phyloP scores from a whole-genome alignment of 148 eudicot species.

The Silene uniflora region DNA sequence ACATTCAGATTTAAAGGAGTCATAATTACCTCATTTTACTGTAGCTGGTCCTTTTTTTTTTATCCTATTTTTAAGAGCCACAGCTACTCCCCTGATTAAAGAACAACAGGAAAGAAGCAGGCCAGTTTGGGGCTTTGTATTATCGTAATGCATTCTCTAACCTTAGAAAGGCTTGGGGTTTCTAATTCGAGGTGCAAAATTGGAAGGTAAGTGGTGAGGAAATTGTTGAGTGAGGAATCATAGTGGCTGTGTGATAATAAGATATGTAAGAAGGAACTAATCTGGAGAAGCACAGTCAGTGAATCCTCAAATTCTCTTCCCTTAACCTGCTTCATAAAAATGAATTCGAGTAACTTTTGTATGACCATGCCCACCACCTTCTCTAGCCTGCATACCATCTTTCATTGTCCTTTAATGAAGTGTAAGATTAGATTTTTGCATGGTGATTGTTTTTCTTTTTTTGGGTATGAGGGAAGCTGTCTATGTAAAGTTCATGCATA shows the following conservation, averaged over 20 bases:
- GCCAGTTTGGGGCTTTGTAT: too few relatives aligned
- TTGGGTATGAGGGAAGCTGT: too few relatives aligned
- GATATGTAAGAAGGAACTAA: not conserved
- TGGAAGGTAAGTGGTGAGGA: not conserved
- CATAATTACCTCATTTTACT: too few relatives aligned
- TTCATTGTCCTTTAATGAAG: not conserved
- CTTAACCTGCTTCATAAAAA: too few relatives aligned
- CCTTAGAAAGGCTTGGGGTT: not conserved
- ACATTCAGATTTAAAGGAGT: too few relatives aligned
- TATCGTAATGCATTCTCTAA: not conserved
- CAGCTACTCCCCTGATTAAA: too few relatives aligned
- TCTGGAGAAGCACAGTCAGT: not conserved
- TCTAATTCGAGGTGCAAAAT: not conserved
- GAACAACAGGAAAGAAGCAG: too few relatives aligned
- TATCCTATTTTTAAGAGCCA: too few relatives aligned
- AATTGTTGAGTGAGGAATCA: not conserved
- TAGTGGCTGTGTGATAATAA: not conserved
- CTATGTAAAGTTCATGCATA: not conserved
- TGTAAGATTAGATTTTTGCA: slow-evolving; percentile 2
- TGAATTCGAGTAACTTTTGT: too few relatives aligned
- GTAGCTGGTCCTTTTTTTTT: too few relatives aligned
- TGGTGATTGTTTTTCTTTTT: not conserved
- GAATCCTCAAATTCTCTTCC: not conserved
- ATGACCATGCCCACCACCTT: too few relatives aligned
- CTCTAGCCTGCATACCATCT: too few relatives aligned